Base-by-base conservation (phyloP, 1,284 basidiomycete genomes). In the Pterulicium gracile region DNA sequence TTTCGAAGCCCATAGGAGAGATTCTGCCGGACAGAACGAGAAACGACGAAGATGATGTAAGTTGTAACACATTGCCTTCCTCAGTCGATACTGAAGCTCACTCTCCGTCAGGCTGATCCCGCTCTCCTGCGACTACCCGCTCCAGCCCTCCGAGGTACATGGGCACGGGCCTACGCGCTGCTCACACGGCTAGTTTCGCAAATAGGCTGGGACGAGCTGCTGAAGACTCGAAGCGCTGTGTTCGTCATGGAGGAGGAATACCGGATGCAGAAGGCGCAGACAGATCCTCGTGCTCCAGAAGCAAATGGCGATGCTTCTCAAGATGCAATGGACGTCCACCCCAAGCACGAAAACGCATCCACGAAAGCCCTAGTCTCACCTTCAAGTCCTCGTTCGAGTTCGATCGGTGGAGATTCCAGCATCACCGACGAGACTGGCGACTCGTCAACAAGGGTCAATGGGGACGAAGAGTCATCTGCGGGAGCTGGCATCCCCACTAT, bases 181-280 rank as follows among this genome's bases (percentile, higher is more conserved):
- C 75, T 98, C 14, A 88, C 95, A 3, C 78, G 84, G 1, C 79
- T 98, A 15, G 93, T 96, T 22, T 83, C 85, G 3, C 81, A 91
- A 55, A 92, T 99, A 53, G 96, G 95, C 0, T 99, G 95, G 96
- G 96, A 99, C 64, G 96, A 98, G 68, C 75, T 98, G 13, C 75
- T 98, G 48, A 92, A 92, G 68, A 88, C 88, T 22, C 82, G 95
- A 72, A 93, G 88, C 61, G 69, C 74, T 42, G 95, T 99, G 7
- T 98, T 99, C 64, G 96, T 99, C 32, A 99, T 98, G 95, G 95
- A 98, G 63, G 95, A 98, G 61, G 95, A 99, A 63, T 99, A 98
- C 62, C 75, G 96, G 22, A 86, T 77, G 79, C 82, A 88, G 63
- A 88, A 87, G 57, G 79, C 79, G 2, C 77, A 83, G n/a, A 63